Evolutionary conservation across 1,139 yeast genomes (phyloP).

Genomic region (Blastobotrys raffinosifermentans): DNA sequence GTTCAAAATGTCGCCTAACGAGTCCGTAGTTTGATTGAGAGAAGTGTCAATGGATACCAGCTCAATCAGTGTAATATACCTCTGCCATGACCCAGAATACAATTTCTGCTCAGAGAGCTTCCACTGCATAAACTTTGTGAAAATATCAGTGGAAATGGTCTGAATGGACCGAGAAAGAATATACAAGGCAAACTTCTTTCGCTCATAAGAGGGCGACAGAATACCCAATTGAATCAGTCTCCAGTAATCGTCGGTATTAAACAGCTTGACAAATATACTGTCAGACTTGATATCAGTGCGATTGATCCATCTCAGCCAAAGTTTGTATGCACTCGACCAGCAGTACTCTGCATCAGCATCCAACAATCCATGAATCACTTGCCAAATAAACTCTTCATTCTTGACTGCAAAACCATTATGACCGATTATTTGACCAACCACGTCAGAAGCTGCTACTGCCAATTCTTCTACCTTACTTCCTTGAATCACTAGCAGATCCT

Average conservation of each 20-base stretch:
- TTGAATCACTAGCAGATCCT: constrained; percentile 6
- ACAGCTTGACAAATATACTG: constrained; percentile 32
- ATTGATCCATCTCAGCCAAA: constrained; percentile 26
- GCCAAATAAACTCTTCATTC: constrained; percentile 7
- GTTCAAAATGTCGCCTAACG: constrained; percentile 54
- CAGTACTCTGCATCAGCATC: constrained; percentile 5
- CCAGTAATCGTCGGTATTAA: constrained; percentile 53
- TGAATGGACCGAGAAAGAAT: constrained; percentile 59
- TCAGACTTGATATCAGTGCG: constrained; percentile 15
- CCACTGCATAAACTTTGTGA: constrained; percentile 46
- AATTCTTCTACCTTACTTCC: constrained; percentile 8
- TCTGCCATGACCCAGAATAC: constrained; percentile 57
- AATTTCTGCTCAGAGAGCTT: constrained; percentile 27
- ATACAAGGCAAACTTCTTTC: constrained; percentile 64
- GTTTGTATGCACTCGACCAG: constrained; percentile 18
- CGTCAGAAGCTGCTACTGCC: constrained; percentile 4
- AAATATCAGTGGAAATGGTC: constrained; percentile 37
- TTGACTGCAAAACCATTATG: constrained; percentile 3
- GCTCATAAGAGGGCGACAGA: constrained; percentile 56
- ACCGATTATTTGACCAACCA: constrained; percentile 5
- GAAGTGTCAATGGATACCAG: constrained; percentile 82
- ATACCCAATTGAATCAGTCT: constrained; percentile 49
- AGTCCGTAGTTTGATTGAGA: constrained; percentile 79
- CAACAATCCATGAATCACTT: constrained; percentile 5
- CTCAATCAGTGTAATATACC: constrained; percentile 69